Evolutionary conservation across 2,329 filamentous ascomycete genomes (phyloP).

Genomic region (Calonectria pteridis): DNA sequence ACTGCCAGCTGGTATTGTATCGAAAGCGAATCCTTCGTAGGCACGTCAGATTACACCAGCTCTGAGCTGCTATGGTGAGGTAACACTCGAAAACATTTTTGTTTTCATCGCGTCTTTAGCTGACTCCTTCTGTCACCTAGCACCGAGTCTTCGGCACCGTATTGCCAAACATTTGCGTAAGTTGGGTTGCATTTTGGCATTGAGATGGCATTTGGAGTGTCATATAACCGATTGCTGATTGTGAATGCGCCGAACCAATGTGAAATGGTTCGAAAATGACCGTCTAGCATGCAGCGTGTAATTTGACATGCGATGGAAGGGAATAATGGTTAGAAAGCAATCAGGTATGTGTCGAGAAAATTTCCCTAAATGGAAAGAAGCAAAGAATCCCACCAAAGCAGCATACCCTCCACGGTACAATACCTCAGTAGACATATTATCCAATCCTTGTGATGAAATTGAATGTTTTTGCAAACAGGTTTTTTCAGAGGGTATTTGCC

Average conservation of each 20-base stretch:
- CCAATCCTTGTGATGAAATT: neutral
- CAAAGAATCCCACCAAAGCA: neutral
- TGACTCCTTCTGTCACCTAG: neutral
- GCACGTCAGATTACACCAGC: neutral
- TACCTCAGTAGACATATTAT: neutral
- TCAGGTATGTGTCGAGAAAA: neutral
- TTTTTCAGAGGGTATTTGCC: neutral
- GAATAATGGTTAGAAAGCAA: neutral
- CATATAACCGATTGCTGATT: neutral
- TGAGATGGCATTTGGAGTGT: neutral
- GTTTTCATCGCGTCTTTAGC: neutral
- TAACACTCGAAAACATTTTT: no score
- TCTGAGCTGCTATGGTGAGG: neutral
- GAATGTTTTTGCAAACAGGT: neutral
- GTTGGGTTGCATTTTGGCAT: no score
- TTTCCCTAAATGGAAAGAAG: neutral
- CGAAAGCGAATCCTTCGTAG: neutral
- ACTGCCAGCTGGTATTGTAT: neutral
- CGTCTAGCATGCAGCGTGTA: no score
- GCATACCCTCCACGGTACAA: neutral
- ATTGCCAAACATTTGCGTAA: neutral
- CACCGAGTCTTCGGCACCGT: neutral
- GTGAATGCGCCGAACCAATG: neutral
- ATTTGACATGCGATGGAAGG: neutral
- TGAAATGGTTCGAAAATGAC: neutral